phyloP scores from a whole-genome alignment of 2,329 filamentous ascomycete genomes.

The Celoporthe dispersa region DNA sequence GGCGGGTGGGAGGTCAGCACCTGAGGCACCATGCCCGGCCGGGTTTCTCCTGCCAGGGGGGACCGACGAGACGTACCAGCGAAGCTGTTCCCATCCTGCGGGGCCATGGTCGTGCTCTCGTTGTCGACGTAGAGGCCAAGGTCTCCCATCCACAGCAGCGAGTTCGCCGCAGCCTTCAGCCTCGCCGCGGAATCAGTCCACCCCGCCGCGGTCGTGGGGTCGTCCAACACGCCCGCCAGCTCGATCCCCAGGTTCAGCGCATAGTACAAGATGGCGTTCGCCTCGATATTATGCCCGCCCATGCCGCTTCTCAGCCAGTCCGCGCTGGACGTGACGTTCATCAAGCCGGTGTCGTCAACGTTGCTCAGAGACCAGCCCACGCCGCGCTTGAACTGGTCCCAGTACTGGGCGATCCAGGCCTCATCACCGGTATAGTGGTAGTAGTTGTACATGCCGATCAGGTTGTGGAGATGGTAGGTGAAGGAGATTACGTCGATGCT shows the following conservation, averaged over 20 bases:
- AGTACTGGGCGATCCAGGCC: slow-evolving; percentile 50
- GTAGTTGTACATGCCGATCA: slow-evolving; percentile 64
- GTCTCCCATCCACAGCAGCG: slow-evolving; percentile 25
- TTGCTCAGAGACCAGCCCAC: slow-evolving; percentile 46
- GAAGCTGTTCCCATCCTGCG: slow-evolving; percentile 33
- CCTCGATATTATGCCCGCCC: slow-evolving; percentile 56
- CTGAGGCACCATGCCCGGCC: no score
- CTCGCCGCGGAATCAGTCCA: slow-evolving; percentile 19
- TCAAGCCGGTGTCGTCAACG: slow-evolving; percentile 44
- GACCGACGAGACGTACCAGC: slow-evolving; percentile 25
- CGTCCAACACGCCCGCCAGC: slow-evolving; percentile 50
- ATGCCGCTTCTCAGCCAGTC: slow-evolving; percentile 59
- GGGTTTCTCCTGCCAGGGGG: no score
- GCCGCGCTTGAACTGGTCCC: slow-evolving; percentile 52
- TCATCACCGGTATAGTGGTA: slow-evolving; percentile 59
- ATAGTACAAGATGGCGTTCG: slow-evolving; percentile 56
- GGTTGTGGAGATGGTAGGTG: slow-evolving; percentile 63
- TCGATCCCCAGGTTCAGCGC: slow-evolving; percentile 52
- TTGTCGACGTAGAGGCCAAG: slow-evolving; percentile 32
- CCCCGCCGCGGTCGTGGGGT: slow-evolving; percentile 31
- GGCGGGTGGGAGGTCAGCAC: not conserved
- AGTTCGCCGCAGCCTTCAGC: slow-evolving; percentile 24
- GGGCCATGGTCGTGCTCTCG: slow-evolving; percentile 26
- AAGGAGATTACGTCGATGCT: slow-evolving; percentile 40
- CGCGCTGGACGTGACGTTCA: slow-evolving; percentile 52